Evolutionary conservation across 2,329 filamentous ascomycete genomes (phyloP).

Genomic region (Colletotrichum karsti): DNA sequence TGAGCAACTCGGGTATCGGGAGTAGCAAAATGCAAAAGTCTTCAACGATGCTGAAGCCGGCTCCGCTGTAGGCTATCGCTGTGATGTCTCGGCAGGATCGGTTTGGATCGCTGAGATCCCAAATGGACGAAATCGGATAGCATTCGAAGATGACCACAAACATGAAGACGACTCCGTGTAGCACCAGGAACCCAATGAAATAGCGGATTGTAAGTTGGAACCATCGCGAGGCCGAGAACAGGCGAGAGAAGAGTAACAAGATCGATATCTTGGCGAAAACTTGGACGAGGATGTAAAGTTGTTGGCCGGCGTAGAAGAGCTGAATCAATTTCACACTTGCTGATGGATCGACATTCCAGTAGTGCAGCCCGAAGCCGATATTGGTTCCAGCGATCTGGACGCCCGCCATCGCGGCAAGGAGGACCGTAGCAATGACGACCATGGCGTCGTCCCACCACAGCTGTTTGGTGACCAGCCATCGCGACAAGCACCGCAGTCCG

Average conservation of each 20-base stretch:
- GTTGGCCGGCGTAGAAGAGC: constrained; percentile 31
- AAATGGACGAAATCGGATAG: constrained; percentile 18
- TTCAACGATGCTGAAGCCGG: constrained; percentile 19
- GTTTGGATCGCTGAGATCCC: constrained; percentile 6
- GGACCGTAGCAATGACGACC: neutral
- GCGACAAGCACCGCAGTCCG: constrained; percentile 16
- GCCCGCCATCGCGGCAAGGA: constrained; percentile 23
- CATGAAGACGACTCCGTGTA: constrained; percentile 29
- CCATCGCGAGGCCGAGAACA: constrained; percentile 18
- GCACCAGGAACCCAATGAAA: constrained; percentile 18
- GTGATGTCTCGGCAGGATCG: constrained; percentile 10
- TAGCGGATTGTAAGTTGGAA: constrained; percentile 16
- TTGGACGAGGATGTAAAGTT: constrained; percentile 33
- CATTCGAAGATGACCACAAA: constrained; percentile 31
- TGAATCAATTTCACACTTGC: neutral
- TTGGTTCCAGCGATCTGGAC: constrained; percentile 25
- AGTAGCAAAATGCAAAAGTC: constrained; percentile 24
- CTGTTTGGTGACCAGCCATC: constrained; percentile 7
- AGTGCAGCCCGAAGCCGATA: constrained; percentile 32
- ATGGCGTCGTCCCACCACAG: constrained; percentile 30
- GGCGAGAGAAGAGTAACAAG: constrained; percentile 32
- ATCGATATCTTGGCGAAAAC: constrained; percentile 34
- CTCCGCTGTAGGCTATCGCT: constrained; percentile 14
- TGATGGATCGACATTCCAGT: constrained; percentile 31
- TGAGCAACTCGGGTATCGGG: constrained; percentile 18